Percentiles rank a stretch among this genome's conserved stretches.
Evolutionary conservation across 306 rosid genomes (phyloP).

Genomic region (Rubus parviflorus): DNA sequence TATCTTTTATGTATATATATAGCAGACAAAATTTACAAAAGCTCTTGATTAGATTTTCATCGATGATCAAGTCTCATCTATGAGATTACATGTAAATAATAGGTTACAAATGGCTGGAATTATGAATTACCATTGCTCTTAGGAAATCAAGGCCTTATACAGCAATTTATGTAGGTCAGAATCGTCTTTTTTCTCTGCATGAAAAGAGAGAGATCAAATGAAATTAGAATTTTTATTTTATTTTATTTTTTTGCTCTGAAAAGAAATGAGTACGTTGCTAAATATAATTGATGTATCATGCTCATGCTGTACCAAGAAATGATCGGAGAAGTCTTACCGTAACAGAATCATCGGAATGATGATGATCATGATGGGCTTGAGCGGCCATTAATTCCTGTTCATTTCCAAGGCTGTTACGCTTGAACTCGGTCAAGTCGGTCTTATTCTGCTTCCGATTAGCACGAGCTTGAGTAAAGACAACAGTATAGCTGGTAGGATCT

Average conservation of each 20-base stretch:
- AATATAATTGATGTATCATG: no score
- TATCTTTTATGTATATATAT: no score
- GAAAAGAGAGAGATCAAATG: conserved; percentile 21
- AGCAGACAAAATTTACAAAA: conserved; percentile 13
- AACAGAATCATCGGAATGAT: conserved; percentile 29
- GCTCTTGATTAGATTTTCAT: conserved; percentile 16
- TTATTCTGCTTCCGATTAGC: conserved; percentile 59
- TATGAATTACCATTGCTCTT: conserved; percentile 21
- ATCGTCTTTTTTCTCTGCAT: conserved; percentile 61
- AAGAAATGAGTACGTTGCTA: no score
- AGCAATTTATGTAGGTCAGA: conserved; percentile 66
- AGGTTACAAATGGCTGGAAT: conserved; percentile 24
- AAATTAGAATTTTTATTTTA: conserved; percentile 5
- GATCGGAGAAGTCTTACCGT: conserved; percentile 16
- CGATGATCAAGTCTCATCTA: conserved; percentile 31
- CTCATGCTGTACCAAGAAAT: no score
- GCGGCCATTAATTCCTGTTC: conserved; percentile 32
- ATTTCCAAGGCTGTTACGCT: conserved; percentile 46
- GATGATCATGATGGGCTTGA: conserved; percentile 10
- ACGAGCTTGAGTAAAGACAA: conserved; percentile 72
- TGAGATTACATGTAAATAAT: conserved; percentile 28
- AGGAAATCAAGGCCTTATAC: conserved; percentile 59
- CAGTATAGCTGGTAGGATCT: conserved; percentile 55
- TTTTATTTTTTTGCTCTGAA: no score
- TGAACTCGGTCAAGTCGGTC: conserved; percentile 46